A percentile compares a stretch with the other conserved stretches of the same genome.
Evolutionary conservation across 768 basidiomycete genomes (phyloP).

Genomic region (Neoboletus subvelutipes): DNA sequence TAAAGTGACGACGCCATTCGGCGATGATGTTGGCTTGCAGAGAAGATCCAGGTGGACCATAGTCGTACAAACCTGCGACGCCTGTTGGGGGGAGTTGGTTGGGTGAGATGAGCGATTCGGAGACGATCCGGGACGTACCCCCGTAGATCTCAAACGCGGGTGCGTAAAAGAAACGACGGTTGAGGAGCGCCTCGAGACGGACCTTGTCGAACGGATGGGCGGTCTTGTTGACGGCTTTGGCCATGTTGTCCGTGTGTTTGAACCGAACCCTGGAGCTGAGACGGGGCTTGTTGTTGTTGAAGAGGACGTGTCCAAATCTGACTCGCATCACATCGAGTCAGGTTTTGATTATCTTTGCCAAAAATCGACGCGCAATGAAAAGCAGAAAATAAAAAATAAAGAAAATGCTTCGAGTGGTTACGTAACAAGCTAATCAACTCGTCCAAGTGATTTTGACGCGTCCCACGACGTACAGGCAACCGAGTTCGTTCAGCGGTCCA

Average conservation of each 20-base stretch:
- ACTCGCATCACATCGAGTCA: conserved; percentile 23
- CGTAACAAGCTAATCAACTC: background rate
- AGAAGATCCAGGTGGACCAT: conserved; percentile 93
- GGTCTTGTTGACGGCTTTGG: conserved; percentile 62
- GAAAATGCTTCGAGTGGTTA: background rate
- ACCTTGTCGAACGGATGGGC: conserved; percentile 86
- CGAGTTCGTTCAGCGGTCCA: no score
- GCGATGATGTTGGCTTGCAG: conserved; percentile 95
- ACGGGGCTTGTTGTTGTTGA: background rate
- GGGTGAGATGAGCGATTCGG: background rate
- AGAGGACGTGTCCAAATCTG: conserved; percentile 23
- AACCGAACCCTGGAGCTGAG: conserved; percentile 1
- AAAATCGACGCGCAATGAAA: no score
- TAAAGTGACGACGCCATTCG: conserved; percentile 97
- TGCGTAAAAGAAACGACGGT: conserved; percentile 94
- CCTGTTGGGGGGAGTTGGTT: conserved; percentile 43
- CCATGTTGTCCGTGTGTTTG: conserved; percentile 30
- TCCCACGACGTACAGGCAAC: no score
- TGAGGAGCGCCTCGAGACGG: conserved; percentile 81
- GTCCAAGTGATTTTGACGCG: no score
- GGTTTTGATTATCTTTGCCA: background rate
- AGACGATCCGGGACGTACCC: conserved; percentile 58
- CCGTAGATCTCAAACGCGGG: conserved; percentile 99
- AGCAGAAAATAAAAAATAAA: no score
- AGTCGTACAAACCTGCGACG: conserved; percentile 96